phyloP scores from a whole-genome alignment of 371 early-diverging fungal genomes.

The Mucor mucedo region DNA sequence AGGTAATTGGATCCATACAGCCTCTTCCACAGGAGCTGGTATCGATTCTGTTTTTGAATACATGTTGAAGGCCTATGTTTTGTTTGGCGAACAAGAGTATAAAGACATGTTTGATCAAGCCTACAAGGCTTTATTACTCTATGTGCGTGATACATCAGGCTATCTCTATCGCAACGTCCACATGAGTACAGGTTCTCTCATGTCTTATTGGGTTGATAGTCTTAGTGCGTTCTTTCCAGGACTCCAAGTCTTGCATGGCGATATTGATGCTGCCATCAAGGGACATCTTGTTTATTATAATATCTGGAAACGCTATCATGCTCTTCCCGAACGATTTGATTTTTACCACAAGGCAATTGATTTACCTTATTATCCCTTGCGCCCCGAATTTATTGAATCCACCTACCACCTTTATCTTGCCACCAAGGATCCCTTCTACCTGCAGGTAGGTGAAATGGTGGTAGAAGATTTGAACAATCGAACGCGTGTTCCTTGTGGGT shows the following conservation, averaged over 20 bases:
- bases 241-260: conserved; percentile 82
- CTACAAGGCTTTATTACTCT: conserved; percentile 70
- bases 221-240: conserved; percentile 94
- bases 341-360: conserved; percentile 63
- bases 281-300: conserved; percentile 83
- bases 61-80: conserved; percentile 83
- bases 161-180: conserved; percentile 88
- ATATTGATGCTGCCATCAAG: conserved; percentile 81
- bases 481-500: conserved; percentile 84
- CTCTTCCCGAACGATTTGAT: conserved; percentile 89
- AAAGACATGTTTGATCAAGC: conserved; percentile 81
- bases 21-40: conserved; percentile 89
- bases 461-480: conserved; percentile 77
- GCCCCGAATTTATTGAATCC: conserved; percentile 95
- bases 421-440: conserved; percentile 89
- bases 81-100: conserved; percentile 85
- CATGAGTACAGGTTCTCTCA: conserved; percentile 70
- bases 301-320: conserved; percentile 84
- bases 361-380: conserved; percentile 80
- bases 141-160: conserved; percentile 73
- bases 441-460: conserved; percentile 88
- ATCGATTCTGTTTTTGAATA: conserved; percentile 96
- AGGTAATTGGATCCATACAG: conserved; percentile 73
- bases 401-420: conserved; percentile 92
- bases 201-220: conserved; percentile 87